Evolutionary conservation across 2,329 filamentous ascomycete genomes (phyloP).

Genomic region (Esteya vermicola): DNA sequence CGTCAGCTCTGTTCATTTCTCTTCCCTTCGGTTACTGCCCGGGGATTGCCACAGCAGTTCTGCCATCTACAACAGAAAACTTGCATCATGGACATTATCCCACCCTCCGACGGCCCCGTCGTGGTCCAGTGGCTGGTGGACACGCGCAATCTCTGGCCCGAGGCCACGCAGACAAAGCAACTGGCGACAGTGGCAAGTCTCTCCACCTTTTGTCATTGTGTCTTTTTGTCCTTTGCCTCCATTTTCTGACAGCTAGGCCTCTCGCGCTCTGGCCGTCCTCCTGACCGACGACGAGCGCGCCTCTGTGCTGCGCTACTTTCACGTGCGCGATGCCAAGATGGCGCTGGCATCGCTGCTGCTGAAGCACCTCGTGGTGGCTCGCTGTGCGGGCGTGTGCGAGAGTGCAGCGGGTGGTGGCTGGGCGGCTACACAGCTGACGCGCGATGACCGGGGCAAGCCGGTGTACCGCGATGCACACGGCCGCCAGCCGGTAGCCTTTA

Average conservation of each 20-base stretch:
- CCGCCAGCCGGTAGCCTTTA: conserved; percentile 41
- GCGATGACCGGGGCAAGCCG: conserved; percentile 41
- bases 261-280: conserved; percentile 33
- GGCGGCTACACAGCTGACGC: conserved; percentile 39
- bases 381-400: conserved; percentile 30
- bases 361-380: conserved; percentile 55
- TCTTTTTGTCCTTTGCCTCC: not conserved
- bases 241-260: too few species aligned
- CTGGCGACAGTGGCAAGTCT: conserved; percentile 29
- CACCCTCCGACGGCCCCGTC: conserved; percentile 12
- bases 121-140: conserved; percentile 50
- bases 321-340: conserved; percentile 61
- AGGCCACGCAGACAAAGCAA: conserved; percentile 31
- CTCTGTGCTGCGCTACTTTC: conserved; percentile 45
- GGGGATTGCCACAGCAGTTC: too few species aligned
- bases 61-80: too few species aligned
- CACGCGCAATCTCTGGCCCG: conserved; percentile 43
- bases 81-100: conserved; percentile 4
- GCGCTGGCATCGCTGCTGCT: conserved; percentile 57
- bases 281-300: conserved; percentile 40
- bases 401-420: too few species aligned
- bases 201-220: not conserved
- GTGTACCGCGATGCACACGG: conserved; percentile 22
- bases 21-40: too few species aligned
- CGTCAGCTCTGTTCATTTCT: too few species aligned